Evolutionary conservation across 257 asterid species (phyloP).

Genomic region (Solanum chiquidenum): DNA sequence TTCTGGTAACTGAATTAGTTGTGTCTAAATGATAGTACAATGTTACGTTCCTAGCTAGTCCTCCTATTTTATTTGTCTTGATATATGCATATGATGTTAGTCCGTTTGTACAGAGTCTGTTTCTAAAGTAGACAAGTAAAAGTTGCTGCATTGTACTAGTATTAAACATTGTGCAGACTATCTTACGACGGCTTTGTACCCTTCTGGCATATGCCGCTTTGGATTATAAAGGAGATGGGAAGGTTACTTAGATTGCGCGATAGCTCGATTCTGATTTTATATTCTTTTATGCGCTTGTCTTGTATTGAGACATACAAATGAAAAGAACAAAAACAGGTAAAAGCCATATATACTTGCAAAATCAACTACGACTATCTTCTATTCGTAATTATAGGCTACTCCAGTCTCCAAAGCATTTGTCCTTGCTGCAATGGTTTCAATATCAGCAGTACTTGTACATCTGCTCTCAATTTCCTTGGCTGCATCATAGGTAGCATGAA

Average conservation of each 20-base stretch:
- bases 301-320: not conserved
- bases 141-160: not conserved
- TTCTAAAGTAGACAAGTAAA: not conserved
- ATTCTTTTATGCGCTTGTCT: not conserved
- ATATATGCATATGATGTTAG: not conserved
- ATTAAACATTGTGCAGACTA: not conserved
- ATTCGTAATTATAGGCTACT: not conserved
- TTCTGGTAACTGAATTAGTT: not conserved
- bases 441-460: not conserved
- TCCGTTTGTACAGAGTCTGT: not conserved
- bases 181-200: not conserved
- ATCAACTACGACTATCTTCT: not conserved
- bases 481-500: slow-evolving; percentile 27
- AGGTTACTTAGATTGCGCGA: not conserved
- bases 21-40: not conserved
- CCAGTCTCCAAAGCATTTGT: not conserved
- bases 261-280: not conserved
- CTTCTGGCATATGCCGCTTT: not conserved
- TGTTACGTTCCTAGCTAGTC: not conserved
- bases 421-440: not conserved
- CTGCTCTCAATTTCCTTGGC: slow-evolving; percentile 1
- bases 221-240: not conserved
- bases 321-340: too few species aligned
- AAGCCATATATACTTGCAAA: not conserved
- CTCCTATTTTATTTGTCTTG: not conserved